Conservation (phyloP, 148 eudicot species). For the Hydrangea macrophylla region DNA sequence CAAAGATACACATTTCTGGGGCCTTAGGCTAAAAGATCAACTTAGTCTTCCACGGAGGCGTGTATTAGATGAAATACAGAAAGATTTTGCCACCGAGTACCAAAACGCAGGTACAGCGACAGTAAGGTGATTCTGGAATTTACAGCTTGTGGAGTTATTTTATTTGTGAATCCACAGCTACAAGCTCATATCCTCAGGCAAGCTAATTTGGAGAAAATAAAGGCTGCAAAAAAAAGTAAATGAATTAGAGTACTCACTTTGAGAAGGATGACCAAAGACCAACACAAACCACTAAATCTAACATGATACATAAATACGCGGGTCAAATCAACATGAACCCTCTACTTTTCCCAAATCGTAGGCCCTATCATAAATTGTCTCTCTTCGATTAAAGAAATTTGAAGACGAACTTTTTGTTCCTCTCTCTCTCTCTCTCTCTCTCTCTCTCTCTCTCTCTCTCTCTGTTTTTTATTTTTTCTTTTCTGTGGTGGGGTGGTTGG, state of each 20-base stretch:
- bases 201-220: slow-evolving; percentile 46
- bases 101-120: background rate
- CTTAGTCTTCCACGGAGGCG: background rate
- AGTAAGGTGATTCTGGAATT: background rate
- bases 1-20: background rate
- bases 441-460: too few relatives aligned
- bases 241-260: background rate
- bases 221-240: slow-evolving; percentile 45
- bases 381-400: too few relatives aligned
- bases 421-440: too few relatives aligned
- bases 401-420: too few relatives aligned
- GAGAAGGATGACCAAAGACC: background rate
- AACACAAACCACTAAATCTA: background rate
- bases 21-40: background rate
- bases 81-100: background rate
- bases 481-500: too few relatives aligned
- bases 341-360: too few relatives aligned
- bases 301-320: too few relatives aligned
- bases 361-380: too few relatives aligned
- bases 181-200: slow-evolving; percentile 54
- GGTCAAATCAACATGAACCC: too few relatives aligned
- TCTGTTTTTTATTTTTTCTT: too few relatives aligned
- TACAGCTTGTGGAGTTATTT: background rate
- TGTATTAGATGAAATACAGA: background rate
- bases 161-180: slow-evolving; percentile 14